phyloP scores from a whole-genome alignment of 2,329 filamentous ascomycete species.

The Beauveria rudraprayagi region DNA sequence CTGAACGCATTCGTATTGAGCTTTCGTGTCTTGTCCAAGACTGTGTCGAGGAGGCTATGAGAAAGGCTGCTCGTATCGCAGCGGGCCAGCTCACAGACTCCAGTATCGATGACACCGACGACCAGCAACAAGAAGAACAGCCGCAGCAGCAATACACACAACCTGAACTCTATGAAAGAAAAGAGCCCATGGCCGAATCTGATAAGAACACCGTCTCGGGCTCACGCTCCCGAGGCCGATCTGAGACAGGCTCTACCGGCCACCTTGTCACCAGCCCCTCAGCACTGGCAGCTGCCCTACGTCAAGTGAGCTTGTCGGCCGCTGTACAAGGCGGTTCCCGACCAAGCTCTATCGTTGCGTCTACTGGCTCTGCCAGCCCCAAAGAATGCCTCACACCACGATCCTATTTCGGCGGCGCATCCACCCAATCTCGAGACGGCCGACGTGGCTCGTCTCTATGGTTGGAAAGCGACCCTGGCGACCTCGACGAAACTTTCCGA shows the following conservation, averaged over 20 bases:
- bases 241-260: conserved; percentile 41
- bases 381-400: conserved; percentile 85
- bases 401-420: conserved; percentile 58
- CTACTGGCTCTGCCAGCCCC: conserved; percentile 82
- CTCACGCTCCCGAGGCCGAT: conserved; percentile 11
- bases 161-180: conserved; percentile 2
- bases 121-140: conserved; percentile 11
- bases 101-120: conserved; percentile 44
- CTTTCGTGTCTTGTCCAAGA: conserved; percentile 90
- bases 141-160: conserved; percentile 6
- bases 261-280: conserved; percentile 34
- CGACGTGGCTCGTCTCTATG: conserved; percentile 67
- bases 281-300: conserved; percentile 46
- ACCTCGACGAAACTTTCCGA: conserved; percentile 80
- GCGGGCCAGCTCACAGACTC: conserved; percentile 80
- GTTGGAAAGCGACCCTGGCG: conserved; percentile 74
- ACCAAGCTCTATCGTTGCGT: conserved; percentile 50
- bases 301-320: conserved; percentile 28
- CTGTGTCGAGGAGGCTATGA: conserved; percentile 86
- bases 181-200: conserved; percentile 25
- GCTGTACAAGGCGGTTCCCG: conserved; percentile 30
- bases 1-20: conserved; percentile 89
- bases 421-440: conserved; percentile 52
- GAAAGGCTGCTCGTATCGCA: conserved; percentile 81
- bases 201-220: conserved; percentile 14